Base-by-base conservation (phyloP, 768 basidiomycete genomes). In the Polyporus arcularius region DNA sequence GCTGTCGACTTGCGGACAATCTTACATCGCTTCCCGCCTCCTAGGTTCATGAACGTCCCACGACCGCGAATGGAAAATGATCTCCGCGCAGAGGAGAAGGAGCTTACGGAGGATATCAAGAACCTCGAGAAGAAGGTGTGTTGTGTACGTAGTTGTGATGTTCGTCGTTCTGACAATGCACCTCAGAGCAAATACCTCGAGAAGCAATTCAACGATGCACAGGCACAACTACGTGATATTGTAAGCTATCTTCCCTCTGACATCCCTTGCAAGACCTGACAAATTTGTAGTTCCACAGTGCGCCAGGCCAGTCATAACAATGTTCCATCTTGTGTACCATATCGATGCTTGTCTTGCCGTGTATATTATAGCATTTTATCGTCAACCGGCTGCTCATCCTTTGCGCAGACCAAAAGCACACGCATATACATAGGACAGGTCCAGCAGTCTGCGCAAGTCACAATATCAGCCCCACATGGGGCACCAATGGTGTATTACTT, bases 161-260 rank as follows among this genome's bases (percentile, higher is more conserved):
- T 26, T 39, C 32, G 12, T 50, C 26, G 0, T n/a, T 45, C 11
- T 21, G 14, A 50, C 39, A 26, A 38, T 53, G 59, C 32, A 63
- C 26, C 0, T 3, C 43, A 95, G 93, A 81, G 86, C 28, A 96
- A 96, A 75, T 96, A 89, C 72, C 81, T 97, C 2, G 95, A 97
- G 74, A 96, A 96, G 68, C 94, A 96, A 70, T 92, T 90, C 71
- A 90, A 88, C 57, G 94, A 96, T 65, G 93, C 95, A 2, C 92
- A 96, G 75, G 78, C 78, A 21, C 94, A 95, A 70, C 77, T 96
- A 53, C 85, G 89, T 46, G 92, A 94, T 71, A 94, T 94, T 32
- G 92, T 93, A 67, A 58, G 64, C 35, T 30, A 1, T 12, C 43
- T 58, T 10, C 31, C 50, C 11, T n/a, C 11, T 18, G 31, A 48